phyloP scores from a whole-genome alignment of 495 filamentous ascomycete genomes.

The Penicillium arizonense region DNA sequence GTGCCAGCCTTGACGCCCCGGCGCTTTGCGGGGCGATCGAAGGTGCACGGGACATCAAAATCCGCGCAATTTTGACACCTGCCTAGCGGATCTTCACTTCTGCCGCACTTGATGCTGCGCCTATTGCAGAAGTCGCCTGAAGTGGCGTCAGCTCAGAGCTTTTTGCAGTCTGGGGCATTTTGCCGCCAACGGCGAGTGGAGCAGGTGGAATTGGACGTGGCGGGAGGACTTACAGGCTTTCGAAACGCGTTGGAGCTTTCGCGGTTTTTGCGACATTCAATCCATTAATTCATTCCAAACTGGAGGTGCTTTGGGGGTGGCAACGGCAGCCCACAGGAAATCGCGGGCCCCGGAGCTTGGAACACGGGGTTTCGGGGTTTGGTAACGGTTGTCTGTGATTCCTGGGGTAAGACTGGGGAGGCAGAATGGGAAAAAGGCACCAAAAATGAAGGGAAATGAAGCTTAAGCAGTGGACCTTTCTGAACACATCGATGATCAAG shows the following conservation, averaged over 20 bases:
- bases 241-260: slow-evolving; percentile 33
- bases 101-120: slow-evolving; percentile 30
- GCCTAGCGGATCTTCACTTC: slow-evolving; percentile 22
- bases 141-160: slow-evolving; percentile 6
- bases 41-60: slow-evolving; percentile 74
- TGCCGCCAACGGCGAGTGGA: slow-evolving; percentile 12
- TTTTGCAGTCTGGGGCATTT: background rate
- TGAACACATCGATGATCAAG: slow-evolving; percentile 2
- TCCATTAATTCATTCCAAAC: slow-evolving; percentile 12
- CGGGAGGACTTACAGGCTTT: slow-evolving; percentile 26
- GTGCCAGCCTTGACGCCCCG: slow-evolving; percentile 50
- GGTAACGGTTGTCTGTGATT: slow-evolving; percentile 2
- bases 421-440: slow-evolving; percentile 16
- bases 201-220: slow-evolving; percentile 1
- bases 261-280: slow-evolving; percentile 34
- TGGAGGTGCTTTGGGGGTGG: background rate
- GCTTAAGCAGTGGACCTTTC: background rate
- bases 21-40: slow-evolving; percentile 64
- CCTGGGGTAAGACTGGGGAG: background rate
- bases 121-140: slow-evolving; percentile 34
- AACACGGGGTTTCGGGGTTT: slow-evolving; percentile 7
- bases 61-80: slow-evolving; percentile 52
- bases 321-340: slow-evolving; percentile 1
- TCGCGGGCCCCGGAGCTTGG: slow-evolving; percentile 4
- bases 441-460: background rate